Conservation (phyloP, 257 asterid species). For the Voacanga thouarsii region DNA sequence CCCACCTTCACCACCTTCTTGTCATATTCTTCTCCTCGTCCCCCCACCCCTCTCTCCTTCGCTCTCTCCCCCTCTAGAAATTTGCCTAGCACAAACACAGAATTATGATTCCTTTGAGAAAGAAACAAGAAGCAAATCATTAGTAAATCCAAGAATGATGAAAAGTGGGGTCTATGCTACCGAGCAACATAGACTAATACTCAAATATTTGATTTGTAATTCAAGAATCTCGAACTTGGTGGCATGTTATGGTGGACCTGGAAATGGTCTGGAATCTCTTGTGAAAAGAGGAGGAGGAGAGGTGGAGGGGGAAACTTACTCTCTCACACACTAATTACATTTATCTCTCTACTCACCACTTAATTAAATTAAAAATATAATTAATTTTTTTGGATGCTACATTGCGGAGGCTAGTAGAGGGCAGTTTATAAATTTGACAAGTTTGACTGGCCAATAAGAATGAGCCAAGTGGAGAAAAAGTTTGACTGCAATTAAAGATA, state of each 20-base stretch:
- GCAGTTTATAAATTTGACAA: slow-evolving; percentile 1
- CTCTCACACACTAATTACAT: neutral
- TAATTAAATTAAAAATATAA: neutral
- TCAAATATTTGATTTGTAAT: neutral
- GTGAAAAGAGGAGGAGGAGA: neutral
- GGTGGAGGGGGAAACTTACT: slow-evolving; percentile 1
- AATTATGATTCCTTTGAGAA: slow-evolving; percentile 15
- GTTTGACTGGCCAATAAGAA: slow-evolving; percentile 23
- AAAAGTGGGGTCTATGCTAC: slow-evolving; percentile 13
- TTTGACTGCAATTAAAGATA: neutral
- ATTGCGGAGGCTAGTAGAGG: neutral
- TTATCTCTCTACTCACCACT: neutral
- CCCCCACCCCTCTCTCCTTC: neutral
- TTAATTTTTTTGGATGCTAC: neutral
- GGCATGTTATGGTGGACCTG: slow-evolving; percentile 22
- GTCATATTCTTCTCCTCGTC: neutral
- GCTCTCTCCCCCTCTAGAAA: slow-evolving; percentile 7
- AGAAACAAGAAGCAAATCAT: slow-evolving; percentile 9
- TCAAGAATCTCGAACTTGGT: neutral
- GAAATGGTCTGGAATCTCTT: slow-evolving; percentile 31
- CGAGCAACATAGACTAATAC: too few species aligned
- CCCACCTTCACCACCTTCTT: slow-evolving; percentile 11
- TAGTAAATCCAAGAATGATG: slow-evolving; percentile 13
- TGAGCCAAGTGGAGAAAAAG: slow-evolving; percentile 10
- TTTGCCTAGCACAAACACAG: slow-evolving; percentile 8